Evolutionary conservation across 1,284 basidiomycete species (phyloP), one percentile per base, ranked within the genome.

Genomic region (Ceratobasidium sp.): DNA sequence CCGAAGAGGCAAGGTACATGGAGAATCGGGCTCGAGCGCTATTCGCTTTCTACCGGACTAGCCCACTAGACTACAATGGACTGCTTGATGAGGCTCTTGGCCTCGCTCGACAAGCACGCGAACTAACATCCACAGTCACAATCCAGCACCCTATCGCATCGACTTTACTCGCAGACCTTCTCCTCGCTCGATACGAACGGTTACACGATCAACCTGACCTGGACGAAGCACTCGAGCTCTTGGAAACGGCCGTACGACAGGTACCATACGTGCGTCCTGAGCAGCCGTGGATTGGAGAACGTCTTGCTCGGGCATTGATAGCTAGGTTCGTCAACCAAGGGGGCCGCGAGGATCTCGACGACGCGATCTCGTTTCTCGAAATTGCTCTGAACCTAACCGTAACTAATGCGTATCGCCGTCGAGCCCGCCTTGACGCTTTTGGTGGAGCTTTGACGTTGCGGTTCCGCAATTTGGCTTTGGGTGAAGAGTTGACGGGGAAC

Each of bases 391-490:
- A 69, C 50, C 52, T 69, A 8, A 55, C 67, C 8, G 67, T 69
- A 8, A 23, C 52, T 12, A 69, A 69, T 50, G 52, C 33, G 3
- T 57, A 69, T 23, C 67, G 67, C n/a, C 67, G 67, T 20, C 67
- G 18, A 20, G 30, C 50, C 14, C 67, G 67, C 6, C 67, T 69
- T 4, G 50, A 55, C 20, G 38, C 52, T 30, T 55, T 69, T 38
- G 52, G 67, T n/a, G 52, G 52, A 27, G 50, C 67, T 20, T n/a
- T 69, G 35, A 55, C 96, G 23, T 84, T 99, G 85, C 88, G 98
- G 69, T 92, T 99, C 87, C 89, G 88, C 79, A 97, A 99, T 84
- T 83, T 90, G 38, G 38, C 38, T 41, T 41, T 41, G 38, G 38
- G 38, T 41, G 38, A 41, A 41, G 38, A 41, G 38, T 41, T 41